Evolutionary conservation across 148 eudicot species (phyloP).

Genomic region (Limonium bicolor): DNA sequence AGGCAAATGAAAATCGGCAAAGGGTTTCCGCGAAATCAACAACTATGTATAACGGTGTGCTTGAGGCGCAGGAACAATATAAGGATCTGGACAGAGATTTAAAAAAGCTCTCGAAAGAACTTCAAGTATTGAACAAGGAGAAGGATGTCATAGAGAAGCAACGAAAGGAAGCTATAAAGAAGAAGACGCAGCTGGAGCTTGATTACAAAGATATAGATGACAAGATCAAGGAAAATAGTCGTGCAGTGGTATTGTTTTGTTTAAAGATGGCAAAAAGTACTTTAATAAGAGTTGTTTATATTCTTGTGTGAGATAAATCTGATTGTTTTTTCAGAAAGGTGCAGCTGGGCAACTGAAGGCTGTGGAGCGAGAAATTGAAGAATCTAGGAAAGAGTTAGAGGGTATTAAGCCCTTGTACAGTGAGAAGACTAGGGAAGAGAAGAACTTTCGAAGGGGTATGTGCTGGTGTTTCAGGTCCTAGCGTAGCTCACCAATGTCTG

Average conservation of each 20-base stretch:
- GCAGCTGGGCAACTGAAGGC: constrained; percentile 57
- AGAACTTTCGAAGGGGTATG: constrained; percentile 74
- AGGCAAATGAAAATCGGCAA: constrained; percentile 74
- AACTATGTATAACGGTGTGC: constrained; percentile 47
- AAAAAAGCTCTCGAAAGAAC: constrained; percentile 78
- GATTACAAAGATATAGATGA: constrained; percentile 73
- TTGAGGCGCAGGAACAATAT: constrained; percentile 68
- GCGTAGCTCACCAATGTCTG: no score
- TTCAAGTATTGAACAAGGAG: constrained; percentile 64
- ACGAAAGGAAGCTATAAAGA: constrained; percentile 55
- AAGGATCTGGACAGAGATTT: constrained; percentile 66
- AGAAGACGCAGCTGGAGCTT: constrained; percentile 71
- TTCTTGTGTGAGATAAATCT: constrained; percentile 26
- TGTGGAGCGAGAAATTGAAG: constrained; percentile 55
- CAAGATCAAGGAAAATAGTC: constrained; percentile 40
- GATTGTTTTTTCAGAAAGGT: constrained; percentile 38
- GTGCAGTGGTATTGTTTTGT: constrained; percentile 43
- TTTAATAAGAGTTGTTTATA: no score
- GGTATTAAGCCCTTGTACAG: constrained; percentile 46
- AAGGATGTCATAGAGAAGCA: constrained; percentile 63
- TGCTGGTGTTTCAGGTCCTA: no score
- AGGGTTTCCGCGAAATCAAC: constrained; percentile 61
- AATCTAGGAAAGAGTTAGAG: constrained; percentile 49
- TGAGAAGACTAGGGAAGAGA: constrained; percentile 54
- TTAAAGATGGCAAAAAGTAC: no score